Percentiles rank a stretch among this genome's conserved stretches.
These are phyloP conservation scores for Aureobasidium melanogenum DNA, from an alignment of 2,329 filamentous ascomycete species.

Conservation along the genomic window DNA sequence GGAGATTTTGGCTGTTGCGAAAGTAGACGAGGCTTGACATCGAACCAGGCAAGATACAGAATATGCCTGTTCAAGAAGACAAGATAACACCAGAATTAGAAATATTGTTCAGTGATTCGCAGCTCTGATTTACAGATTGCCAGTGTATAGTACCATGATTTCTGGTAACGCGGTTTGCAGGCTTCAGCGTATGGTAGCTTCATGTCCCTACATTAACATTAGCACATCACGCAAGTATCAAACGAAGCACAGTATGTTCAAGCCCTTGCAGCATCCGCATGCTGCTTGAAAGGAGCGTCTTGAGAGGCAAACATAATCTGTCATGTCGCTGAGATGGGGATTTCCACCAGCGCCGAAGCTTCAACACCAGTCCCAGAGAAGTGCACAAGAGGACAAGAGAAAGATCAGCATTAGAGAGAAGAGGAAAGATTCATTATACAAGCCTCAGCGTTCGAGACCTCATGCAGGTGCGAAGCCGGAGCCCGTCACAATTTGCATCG, in stretches of 20 bases:
- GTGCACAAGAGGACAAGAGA: neutral
- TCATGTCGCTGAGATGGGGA: too few species aligned
- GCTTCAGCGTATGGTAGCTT: neutral
- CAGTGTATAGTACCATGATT: neutral
- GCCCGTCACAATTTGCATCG: neutral
- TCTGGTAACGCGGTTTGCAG: neutral
- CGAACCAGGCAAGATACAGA: too few species aligned
- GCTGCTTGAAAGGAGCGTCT: neutral
- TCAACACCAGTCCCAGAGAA: neutral
- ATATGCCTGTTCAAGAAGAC: too few species aligned
- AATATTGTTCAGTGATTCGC: neutral
- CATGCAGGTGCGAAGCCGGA: neutral
- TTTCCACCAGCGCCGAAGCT: neutral
- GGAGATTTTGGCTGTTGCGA: neutral
- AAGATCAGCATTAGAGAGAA: neutral
- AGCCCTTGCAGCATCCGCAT: neutral
- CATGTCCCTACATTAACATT: neutral
- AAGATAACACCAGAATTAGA: too few species aligned
- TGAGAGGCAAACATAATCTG: neutral
- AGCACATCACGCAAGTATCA: neutral
- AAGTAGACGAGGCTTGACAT: too few species aligned
- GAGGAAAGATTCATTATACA: constrained; percentile 12
- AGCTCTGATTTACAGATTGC: too few species aligned
- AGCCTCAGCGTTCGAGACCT: constrained; percentile 2
- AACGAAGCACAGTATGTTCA: neutral